phyloP scores from a whole-genome alignment of 805 yeast genomes.

The Kockiozyma suomiensis region DNA sequence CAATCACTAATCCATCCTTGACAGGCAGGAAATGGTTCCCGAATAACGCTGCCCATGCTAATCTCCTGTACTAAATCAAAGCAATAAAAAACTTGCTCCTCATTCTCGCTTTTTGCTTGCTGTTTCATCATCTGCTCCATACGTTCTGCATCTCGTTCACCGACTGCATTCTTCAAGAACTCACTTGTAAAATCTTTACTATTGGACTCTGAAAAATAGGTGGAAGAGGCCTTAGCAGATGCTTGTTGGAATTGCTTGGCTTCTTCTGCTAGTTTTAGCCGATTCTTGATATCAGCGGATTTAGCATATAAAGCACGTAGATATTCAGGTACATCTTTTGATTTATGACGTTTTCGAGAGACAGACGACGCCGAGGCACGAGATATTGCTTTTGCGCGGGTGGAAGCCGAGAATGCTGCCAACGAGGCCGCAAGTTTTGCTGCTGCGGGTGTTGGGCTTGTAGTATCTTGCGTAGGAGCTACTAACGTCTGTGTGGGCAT shows the following conservation, averaged over 20 bases:
- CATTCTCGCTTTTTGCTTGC: background rate
- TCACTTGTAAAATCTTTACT: background rate
- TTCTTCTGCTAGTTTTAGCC: conserved; percentile 1
- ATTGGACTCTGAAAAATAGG: background rate
- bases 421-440: too few relatives aligned
- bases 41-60: background rate
- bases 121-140: background rate
- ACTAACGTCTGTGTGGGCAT: too few relatives aligned
- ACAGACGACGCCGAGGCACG: too few relatives aligned
- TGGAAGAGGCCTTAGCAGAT: background rate
- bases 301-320: background rate
- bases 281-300: background rate
- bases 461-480: too few relatives aligned
- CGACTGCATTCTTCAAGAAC: conserved; percentile 2
- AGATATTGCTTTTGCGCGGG: too few relatives aligned
- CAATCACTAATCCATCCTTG: background rate
- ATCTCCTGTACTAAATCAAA: conserved; percentile 3
- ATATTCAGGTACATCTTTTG: background rate
- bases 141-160: conserved; percentile 1
- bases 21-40: background rate
- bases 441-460: too few relatives aligned
- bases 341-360: too few relatives aligned
- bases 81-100: background rate
- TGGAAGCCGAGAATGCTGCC: too few relatives aligned
- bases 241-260: background rate